Evolutionary conservation across 768 basidiomycete species (phyloP).

Genomic region (Plicaturopsis crispa): DNA sequence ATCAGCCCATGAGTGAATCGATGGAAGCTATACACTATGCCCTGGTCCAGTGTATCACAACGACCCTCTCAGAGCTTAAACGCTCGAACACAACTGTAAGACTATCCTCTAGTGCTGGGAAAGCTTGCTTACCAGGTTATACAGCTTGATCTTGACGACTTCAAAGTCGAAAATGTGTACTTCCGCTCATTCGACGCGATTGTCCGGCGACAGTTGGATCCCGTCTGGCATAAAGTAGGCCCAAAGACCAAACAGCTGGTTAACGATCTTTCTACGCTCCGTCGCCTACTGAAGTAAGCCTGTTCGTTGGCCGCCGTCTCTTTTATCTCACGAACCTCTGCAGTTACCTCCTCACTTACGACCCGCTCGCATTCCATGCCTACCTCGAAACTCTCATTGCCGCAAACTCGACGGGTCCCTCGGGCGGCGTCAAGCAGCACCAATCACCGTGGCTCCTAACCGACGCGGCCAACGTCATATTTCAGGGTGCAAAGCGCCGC

Average conservation of each 20-base stretch:
- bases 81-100: constrained; percentile 70
- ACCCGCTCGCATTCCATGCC: constrained; percentile 82
- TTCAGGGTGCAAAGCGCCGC: constrained; percentile 71
- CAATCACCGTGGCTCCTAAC: constrained; percentile 88
- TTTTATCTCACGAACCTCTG: not conserved
- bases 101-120: no score
- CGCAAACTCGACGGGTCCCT: constrained; percentile 40
- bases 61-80: constrained; percentile 84
- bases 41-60: constrained; percentile 90
- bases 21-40: constrained; percentile 93
- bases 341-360: constrained; percentile 85
- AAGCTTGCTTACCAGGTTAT: not conserved
- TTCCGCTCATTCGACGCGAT: constrained; percentile 88
- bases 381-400: constrained; percentile 85
- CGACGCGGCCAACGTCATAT: constrained; percentile 84
- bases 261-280: constrained; percentile 75
- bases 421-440: constrained; percentile 53
- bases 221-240: constrained; percentile 96
- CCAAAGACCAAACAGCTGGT: constrained; percentile 89
- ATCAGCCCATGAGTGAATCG: constrained; percentile 73
- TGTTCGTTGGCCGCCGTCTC: not conserved
- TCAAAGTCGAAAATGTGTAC: constrained; percentile 89
- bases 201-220: constrained; percentile 83
- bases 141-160: constrained; percentile 89
- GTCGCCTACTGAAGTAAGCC: constrained; percentile 72